These are phyloP conservation scores for Phytophthora ohioensis DNA, from an alignment of 352 stramenopile species.

Conservation along the genomic window DNA sequence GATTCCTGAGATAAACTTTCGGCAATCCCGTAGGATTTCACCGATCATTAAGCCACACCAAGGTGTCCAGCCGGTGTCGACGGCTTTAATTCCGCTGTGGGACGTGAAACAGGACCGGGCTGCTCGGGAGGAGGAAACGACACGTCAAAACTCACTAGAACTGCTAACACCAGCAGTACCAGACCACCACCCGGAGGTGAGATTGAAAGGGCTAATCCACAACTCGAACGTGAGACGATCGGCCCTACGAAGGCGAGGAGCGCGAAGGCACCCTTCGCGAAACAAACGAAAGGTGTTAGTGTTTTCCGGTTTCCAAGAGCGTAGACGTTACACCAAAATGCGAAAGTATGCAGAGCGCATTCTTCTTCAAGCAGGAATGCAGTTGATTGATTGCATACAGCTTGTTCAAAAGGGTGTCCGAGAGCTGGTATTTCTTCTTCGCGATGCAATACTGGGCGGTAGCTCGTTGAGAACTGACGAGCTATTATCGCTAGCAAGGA, in stretches of 20 bases:
- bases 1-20: conserved; percentile 3
- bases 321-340: conserved; percentile 6
- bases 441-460: conserved; percentile 34
- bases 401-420: conserved; percentile 28
- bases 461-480: conserved; percentile 13
- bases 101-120: conserved; percentile 10
- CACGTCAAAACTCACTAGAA: not conserved
- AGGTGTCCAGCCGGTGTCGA: conserved; percentile 23
- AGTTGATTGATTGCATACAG: conserved; percentile 35
- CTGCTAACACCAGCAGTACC: not conserved
- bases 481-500: conserved; percentile 17
- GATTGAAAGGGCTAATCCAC: conserved; percentile 12
- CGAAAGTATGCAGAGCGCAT: conserved; percentile 16
- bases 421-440: conserved; percentile 39
- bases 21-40: conserved; percentile 10
- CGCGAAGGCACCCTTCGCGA: conserved; percentile 10
- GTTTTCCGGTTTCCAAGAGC: conserved; percentile 18
- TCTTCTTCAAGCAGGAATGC: conserved; percentile 38
- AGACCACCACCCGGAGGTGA: conserved; percentile 9
- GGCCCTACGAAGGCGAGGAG: conserved; percentile 7
- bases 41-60: conserved; percentile 4
- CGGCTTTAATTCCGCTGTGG: conserved; percentile 17
- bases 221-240: not conserved
- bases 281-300: conserved; percentile 4
- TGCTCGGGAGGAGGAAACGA: not conserved